Evolutionary conservation across 345 rosid species (phyloP).

Genomic region (Dovyalis caffra): DNA sequence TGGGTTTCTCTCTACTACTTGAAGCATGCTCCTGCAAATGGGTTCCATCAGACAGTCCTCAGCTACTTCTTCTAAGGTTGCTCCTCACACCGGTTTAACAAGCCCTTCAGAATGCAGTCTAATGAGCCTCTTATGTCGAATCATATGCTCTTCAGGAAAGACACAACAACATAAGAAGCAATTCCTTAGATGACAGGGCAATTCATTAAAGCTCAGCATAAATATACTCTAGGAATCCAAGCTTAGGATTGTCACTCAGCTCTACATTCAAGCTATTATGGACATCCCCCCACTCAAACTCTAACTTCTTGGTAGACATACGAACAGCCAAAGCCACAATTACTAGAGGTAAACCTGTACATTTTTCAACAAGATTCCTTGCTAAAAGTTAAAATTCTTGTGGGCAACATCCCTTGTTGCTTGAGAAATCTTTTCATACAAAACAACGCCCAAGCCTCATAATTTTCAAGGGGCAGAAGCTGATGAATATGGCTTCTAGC

Average conservation of each 20-base stretch:
- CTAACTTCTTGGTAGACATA: conserved; percentile 29
- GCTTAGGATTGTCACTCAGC: conserved; percentile 17
- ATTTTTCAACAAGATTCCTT: conserved; percentile 25
- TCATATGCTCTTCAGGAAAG: conserved; percentile 30
- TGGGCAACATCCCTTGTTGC: conserved; percentile 11
- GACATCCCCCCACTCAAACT: conserved; percentile 31
- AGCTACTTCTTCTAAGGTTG: conserved; percentile 34
- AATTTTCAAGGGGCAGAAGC: conserved; percentile 23
- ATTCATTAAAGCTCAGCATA: conserved; percentile 17
- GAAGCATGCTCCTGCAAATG: conserved; percentile 38
- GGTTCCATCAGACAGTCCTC: conserved; percentile 36
- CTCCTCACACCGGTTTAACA: conserved; percentile 10
- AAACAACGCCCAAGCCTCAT: conserved; percentile 37
- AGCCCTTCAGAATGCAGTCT: conserved; percentile 40
- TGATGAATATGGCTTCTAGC: conserved; percentile 20
- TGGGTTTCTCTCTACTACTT: conserved; percentile 12
- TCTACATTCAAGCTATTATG: conserved; percentile 12
- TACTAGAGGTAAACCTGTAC: conserved; percentile 40
- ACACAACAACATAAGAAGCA: conserved; percentile 34
- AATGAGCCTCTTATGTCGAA: conserved; percentile 27
- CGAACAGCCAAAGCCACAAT: conserved; percentile 40
- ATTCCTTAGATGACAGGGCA: conserved; percentile 27
- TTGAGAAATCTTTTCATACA: conserved; percentile 37
- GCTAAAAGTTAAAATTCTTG: conserved; percentile 14
- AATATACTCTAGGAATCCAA: conserved; percentile 7